phyloP scores from a whole-genome alignment of 768 basidiomycete genomes.

The Pisolithus tinctorius region DNA sequence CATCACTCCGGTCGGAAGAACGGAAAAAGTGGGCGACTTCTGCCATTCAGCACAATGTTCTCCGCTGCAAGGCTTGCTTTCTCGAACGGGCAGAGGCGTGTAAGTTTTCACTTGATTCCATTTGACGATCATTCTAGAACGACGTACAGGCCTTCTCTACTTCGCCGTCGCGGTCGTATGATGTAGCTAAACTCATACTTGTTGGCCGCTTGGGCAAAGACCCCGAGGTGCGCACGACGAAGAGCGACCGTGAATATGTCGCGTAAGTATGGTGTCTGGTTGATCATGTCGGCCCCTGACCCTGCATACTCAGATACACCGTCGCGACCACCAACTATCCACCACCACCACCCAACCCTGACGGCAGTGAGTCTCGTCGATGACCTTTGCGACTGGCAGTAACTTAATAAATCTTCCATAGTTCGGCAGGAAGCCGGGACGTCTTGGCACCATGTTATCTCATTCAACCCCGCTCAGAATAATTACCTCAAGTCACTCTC shows the following conservation, averaged over 20 bases:
- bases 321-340: conserved; percentile 67
- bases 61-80: conserved; percentile 39
- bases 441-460: conserved; percentile 74
- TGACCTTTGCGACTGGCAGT: conserved; percentile 1
- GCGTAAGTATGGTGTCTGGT: conserved; percentile 38
- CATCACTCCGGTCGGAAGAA: neutral
- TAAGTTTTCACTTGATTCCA: conserved; percentile 26
- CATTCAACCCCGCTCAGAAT: conserved; percentile 58
- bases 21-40: neutral
- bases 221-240: conserved; percentile 64
- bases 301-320: conserved; percentile 47
- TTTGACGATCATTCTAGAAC: neutral
- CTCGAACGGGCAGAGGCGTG: conserved; percentile 39
- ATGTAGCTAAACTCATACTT: conserved; percentile 72
- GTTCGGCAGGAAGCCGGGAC: conserved; percentile 47
- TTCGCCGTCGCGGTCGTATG: conserved; percentile 43
- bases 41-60: conserved; percentile 37
- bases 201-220: conserved; percentile 67
- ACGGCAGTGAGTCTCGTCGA: conserved; percentile 46
- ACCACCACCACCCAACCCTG: conserved; percentile 48
- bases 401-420: conserved; percentile 17
- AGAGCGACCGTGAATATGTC: conserved; percentile 72
- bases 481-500: conserved; percentile 56
- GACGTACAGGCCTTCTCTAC: conserved; percentile 56
- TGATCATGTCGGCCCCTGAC: neutral